Percentiles rank a stretch among this genome's conserved stretches.
These are phyloP conservation scores for Pichia sporocuriosa DNA, from an alignment of 805 yeast genomes.

Conservation along the genomic window DNA sequence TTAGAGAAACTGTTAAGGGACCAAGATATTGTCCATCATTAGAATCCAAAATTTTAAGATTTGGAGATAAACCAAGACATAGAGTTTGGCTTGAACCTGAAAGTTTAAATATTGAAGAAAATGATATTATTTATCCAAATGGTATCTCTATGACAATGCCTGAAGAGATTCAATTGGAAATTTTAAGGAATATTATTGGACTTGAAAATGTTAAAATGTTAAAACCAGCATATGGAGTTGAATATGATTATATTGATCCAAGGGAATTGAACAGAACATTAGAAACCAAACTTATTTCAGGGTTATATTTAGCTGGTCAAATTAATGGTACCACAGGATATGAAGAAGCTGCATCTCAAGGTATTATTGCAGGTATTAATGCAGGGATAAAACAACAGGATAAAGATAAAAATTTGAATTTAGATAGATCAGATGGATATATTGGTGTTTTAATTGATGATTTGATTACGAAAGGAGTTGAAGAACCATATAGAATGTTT, in stretches of 20 bases:
- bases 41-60: slow-evolving; percentile 80
- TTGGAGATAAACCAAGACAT: slow-evolving; percentile 69
- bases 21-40: slow-evolving; percentile 97
- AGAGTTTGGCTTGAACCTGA: slow-evolving; percentile 96
- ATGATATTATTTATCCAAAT: slow-evolving; percentile 88
- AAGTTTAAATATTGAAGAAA: slow-evolving; percentile 52
- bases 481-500: slow-evolving; percentile 97
- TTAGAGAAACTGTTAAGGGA: slow-evolving; percentile 88
- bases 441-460: slow-evolving; percentile 93
- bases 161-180: slow-evolving; percentile 72
- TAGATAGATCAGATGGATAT: slow-evolving; percentile 79
- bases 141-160: slow-evolving; percentile 98
- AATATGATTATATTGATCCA: slow-evolving; percentile 94
- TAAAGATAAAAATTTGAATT: slow-evolving; percentile 30
- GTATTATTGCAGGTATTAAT: slow-evolving; percentile 90
- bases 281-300: slow-evolving; percentile 74
- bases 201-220: slow-evolving; percentile 80
- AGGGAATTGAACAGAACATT: slow-evolving; percentile 70
- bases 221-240: slow-evolving; percentile 99
- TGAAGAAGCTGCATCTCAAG: slow-evolving; percentile 98
- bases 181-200: slow-evolving; percentile 78
- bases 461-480: slow-evolving; percentile 88
- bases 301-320: slow-evolving; percentile 89
- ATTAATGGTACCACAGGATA: slow-evolving; percentile 98
- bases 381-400: slow-evolving; percentile 60